Evolutionary conservation across 2,329 filamentous ascomycete genomes (phyloP).

Genomic region (Neophaeococcomyces aloes): DNA sequence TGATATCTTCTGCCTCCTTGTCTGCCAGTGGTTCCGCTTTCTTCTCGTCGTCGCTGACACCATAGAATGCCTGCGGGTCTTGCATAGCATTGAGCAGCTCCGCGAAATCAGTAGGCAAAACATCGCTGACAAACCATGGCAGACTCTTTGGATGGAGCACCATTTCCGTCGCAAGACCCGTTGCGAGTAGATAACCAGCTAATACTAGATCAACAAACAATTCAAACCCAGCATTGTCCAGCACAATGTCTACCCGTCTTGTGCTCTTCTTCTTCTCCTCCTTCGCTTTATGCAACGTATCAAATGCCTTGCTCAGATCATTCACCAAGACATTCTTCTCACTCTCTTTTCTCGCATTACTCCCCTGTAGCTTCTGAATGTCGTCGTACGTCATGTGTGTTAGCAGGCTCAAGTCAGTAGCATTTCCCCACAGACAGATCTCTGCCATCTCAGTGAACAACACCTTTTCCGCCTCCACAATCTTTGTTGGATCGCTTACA

Average conservation of each 20-base stretch:
- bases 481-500: conserved; percentile 30
- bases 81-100: conserved; percentile 73
- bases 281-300: conserved; percentile 54
- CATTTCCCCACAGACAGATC: conserved; percentile 28
- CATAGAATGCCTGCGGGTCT: conserved; percentile 68
- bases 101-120: conserved; percentile 73
- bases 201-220: conserved; percentile 90
- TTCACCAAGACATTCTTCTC: conserved; percentile 91
- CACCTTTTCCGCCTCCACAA: conserved; percentile 29
- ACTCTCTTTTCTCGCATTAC: conserved; percentile 70
- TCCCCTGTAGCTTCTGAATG: conserved; percentile 90
- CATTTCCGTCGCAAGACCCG: conserved; percentile 74
- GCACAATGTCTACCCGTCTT: conserved; percentile 79
- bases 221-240: conserved; percentile 96
- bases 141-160: conserved; percentile 90
- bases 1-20: conserved; percentile 55
- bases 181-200: conserved; percentile 75
- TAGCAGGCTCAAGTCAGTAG: conserved; percentile 25
- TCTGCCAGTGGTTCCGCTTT: conserved; percentile 54
- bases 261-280: conserved; percentile 53
- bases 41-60: conserved; percentile 53
- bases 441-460: conserved; percentile 27
- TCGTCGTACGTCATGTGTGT: conserved; percentile 47
- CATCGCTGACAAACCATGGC: conserved; percentile 97
- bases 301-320: conserved; percentile 64